Evolutionary conservation across 768 basidiomycete genomes (phyloP), one percentile per base, ranked within the genome.

Genomic region (Russula vinacea): DNA sequence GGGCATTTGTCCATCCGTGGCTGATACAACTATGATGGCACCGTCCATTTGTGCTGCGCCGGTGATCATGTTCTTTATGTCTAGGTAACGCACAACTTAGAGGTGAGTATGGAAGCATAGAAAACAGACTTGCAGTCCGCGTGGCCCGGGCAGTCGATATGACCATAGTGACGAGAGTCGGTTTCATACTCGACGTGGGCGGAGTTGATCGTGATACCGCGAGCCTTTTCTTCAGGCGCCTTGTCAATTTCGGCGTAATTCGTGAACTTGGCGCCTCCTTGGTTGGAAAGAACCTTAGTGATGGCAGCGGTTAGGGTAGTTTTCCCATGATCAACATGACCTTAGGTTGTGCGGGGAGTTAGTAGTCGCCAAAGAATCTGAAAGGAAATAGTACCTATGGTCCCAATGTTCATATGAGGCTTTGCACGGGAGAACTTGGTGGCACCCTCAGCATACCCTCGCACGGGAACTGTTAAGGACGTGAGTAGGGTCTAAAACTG

Each of bases 141-240:
- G 74, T 96, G 94, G 73, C 93, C 92, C 16, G 93, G 93, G 78
- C 95, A 98, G 78, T 98, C 96, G 73, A 98, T 96, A 75, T 98
- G 96, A 29, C 95, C 96, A 70, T 98, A 98, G 73, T 98, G 96
- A 61, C 96, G 85, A 42, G 75, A 79, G 19, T 79, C 79, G 40
- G 96, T 96, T 81, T 98, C 94, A 75, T 99, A 99, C 76, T 99
- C 97, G 74, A 99, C 94, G 74, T 99, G 97, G 57, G 97, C 86
- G 24, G 97, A 96, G 77, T 96, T 94, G 77, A 99, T 99, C 66
- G 97, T 99, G 78, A 99, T 99, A 77, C 97, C 97, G 75, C 97
- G 92, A 66, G 96, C 96, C 78, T 94, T 96, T 80, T 99, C 97
- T 78, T 99, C 97, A 3, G 97, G 97, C 10, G 97, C 97, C 81